Evolutionary conservation across 352 stramenopile species (phyloP), one percentile per base, ranked within the genome.

Genomic region (Phytophthora podocarpi): DNA sequence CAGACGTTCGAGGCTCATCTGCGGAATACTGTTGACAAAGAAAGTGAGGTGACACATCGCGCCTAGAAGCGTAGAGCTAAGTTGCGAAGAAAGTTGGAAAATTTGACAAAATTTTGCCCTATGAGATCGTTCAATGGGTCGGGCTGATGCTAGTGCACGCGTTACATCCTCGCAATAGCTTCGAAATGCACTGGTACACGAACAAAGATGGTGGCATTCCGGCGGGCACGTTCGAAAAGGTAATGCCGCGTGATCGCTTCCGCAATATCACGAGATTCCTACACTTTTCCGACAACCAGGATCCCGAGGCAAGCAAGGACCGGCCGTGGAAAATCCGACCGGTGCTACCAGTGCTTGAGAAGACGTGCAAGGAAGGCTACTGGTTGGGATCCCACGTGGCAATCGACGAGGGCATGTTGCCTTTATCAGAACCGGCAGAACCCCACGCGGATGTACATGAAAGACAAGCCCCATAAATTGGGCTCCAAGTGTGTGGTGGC

Each of bases 381-480:
- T 39, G 43, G 4, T 10, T 60, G 0, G 46, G 34, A 9, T 40
- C 40, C 1, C 23, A 16, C 0, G 20, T 71, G 0, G 40, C 28
- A 12, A 62, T 71, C 16, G 48, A 65, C 43, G 49, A 65, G 43
- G 41, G 31, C 2, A 61, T 58, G 48, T 11, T 64, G 10, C 52
- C 52, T 6, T 61, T 28, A 3, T n/a, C 20, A 7, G 3, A 59
- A 48, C 10, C 39, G 27, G 0, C 51, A 43, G 28, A 69, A 64
- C 16, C 40, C 47, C 3, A 69, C 41, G 7, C 23, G 41, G 9
- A 35, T 16, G 9, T 47, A 32, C 21, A 47, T 47, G 39, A 32
- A 47, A n/a, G 39, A 31, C 21, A 47, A 32, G 4, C 39, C 21
- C 20, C 39, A 47, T 12, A 30, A 31, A 9, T 45, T 32, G 47